Evolutionary conservation across 352 stramenopile species (phyloP).

Genomic region (Phytophthora sp.): DNA sequence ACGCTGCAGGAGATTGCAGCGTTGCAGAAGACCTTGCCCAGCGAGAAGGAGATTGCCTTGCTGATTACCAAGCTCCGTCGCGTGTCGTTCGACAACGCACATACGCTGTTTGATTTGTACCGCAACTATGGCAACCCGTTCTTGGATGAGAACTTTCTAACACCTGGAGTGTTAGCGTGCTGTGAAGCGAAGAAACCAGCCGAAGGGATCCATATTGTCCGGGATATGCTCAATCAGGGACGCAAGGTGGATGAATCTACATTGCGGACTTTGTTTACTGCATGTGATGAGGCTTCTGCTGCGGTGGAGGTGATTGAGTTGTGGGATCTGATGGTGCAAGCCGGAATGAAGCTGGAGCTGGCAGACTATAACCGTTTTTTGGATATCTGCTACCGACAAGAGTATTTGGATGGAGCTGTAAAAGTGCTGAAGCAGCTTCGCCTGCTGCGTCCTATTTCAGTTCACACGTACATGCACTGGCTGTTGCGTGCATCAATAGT

Average conservation of each 20-base stretch:
- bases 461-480: constrained; percentile 89
- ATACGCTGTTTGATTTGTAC: constrained; percentile 86
- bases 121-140: constrained; percentile 88
- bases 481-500: constrained; percentile 78
- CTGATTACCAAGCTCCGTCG: constrained; percentile 65
- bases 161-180: constrained; percentile 77
- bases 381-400: constrained; percentile 77
- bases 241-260: constrained; percentile 83
- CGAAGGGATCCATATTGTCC: constrained; percentile 79
- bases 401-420: constrained; percentile 82
- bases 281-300: constrained; percentile 71
- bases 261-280: constrained; percentile 71
- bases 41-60: constrained; percentile 62
- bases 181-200: constrained; percentile 78
- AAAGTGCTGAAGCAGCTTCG: constrained; percentile 82
- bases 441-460: constrained; percentile 58
- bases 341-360: constrained; percentile 57
- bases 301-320: constrained; percentile 71
- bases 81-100: constrained; percentile 78
- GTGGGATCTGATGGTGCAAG: constrained; percentile 73
- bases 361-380: constrained; percentile 74
- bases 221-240: constrained; percentile 84
- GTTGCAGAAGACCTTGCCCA: constrained; percentile 78
- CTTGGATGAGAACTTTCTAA: constrained; percentile 83
- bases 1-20: constrained; percentile 77